A percentile compares a stretch with the other conserved stretches of the same genome.
Evolutionary conservation across 2,329 filamentous ascomycete species (phyloP).

Genomic region (Dactylellina haptotyla): DNA sequence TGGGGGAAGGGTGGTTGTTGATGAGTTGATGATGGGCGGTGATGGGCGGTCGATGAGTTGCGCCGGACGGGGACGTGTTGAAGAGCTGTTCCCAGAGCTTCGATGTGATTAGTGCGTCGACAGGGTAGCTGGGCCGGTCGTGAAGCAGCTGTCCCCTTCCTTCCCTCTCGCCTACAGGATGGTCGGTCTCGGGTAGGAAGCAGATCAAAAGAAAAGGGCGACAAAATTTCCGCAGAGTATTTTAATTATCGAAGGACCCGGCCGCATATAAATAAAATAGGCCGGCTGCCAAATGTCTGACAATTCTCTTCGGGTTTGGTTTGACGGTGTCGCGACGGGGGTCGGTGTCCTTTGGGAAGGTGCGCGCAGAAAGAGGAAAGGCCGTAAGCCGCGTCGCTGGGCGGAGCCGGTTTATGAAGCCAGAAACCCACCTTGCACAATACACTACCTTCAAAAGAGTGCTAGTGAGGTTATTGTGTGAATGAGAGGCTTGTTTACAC

Average conservation of each 20-base stretch:
- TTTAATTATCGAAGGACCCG: no score
- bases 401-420: not conserved
- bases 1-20: not conserved
- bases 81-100: no score
- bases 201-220: not conserved
- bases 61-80: no score
- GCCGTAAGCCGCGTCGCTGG: not conserved
- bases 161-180: conserved; percentile 16
- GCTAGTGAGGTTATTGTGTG: not conserved
- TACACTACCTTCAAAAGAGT: not conserved
- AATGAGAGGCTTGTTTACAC: conserved; percentile 1
- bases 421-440: not conserved
- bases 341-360: not conserved
- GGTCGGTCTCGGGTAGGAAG: conserved; percentile 17
- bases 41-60: not conserved
- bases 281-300: not conserved
- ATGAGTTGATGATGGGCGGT: not conserved
- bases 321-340: conserved; percentile 4
- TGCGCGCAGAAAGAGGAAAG: conserved; percentile 1
- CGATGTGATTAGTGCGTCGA: no score
- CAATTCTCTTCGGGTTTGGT: not conserved
- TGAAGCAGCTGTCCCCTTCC: no score
- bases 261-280: not conserved
- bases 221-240: not conserved
- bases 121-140: no score